Evolutionary conservation across 208 protist genomes (phyloP), one percentile per base, ranked within the genome.

Genomic region (Acanthamoeba culbertsoni): DNA sequence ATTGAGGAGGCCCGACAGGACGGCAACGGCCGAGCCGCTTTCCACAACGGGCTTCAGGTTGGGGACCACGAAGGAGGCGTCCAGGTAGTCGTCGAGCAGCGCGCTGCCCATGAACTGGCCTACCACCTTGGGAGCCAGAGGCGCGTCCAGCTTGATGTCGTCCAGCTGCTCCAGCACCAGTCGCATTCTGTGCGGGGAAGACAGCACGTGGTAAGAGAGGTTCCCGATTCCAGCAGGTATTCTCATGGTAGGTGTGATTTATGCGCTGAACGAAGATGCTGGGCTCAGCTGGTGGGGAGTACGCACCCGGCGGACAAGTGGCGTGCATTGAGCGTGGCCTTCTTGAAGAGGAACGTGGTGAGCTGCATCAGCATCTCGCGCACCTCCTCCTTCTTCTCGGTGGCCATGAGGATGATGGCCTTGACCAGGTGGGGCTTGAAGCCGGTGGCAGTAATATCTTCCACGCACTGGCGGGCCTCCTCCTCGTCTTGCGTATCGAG

Each of bases 401-500:
- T 63, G 14, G 79, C 43, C 45, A 89, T 57, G 28, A 65, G 33
- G 55, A 89, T 57, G 20, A 63, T 63, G 51, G 37, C 31, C 33
- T 42, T 42, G 31, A 89, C 42, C 1, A 89, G 51, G 37, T 57
- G 35, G 31, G 55, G 55, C 33, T 89, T 31, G 43, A 84, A 57
- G 28, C 51, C 43, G 4, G 79, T n/a, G 35, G 46, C 18, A 12
- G 23, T 48, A 23, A 89, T 43, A 20, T 89, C 79, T 3, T 89
- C 37, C 14, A 89, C 79, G 33, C 79, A 89, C 42, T 57, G 51
- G 3, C 28, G 33, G 2, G 79, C 79, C 55, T 89, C 79, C 10
- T 55, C 79, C 42, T 89, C 79, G 79, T 89, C 79, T 20, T 57
- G 31, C 7, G 51, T 89, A 35, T 89, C 79, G 51, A 89, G 42